phyloP scores from a whole-genome alignment of 345 rosid genomes.

The Schrenkiella parvula region DNA sequence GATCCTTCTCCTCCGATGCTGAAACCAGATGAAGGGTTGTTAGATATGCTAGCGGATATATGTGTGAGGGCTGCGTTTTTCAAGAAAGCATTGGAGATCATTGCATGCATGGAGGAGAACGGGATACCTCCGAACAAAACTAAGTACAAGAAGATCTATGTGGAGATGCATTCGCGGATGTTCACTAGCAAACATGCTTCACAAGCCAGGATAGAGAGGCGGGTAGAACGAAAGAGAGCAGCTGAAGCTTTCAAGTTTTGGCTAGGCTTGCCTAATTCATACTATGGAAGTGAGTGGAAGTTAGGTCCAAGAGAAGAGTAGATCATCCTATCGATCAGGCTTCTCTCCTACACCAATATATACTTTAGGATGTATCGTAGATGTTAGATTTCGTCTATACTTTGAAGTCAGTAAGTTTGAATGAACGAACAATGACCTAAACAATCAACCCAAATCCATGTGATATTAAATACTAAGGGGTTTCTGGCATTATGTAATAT shows the following conservation, averaged over 20 bases:
- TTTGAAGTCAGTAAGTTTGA: slow-evolving; percentile 1
- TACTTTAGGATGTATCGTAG: slow-evolving; percentile 25
- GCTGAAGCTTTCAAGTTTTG: slow-evolving; percentile 98
- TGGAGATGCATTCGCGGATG: slow-evolving; percentile 97
- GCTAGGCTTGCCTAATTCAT: slow-evolving; percentile 91
- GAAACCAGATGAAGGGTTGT: slow-evolving; percentile 70
- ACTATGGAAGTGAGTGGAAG: slow-evolving; percentile 85
- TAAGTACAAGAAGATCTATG: slow-evolving; percentile 78
- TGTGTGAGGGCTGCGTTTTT: slow-evolving; percentile 91
- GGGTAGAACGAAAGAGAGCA: slow-evolving; percentile 78
- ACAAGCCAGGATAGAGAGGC: slow-evolving; percentile 69
- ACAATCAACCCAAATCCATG: slow-evolving; percentile 19
- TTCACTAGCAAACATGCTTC: slow-evolving; percentile 96
- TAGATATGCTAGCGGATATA: slow-evolving; percentile 76
- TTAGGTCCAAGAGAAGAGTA: slow-evolving; percentile 39
- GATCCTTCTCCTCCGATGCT: slow-evolving; percentile 39
- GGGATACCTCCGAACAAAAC: slow-evolving; percentile 84
- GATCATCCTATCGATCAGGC: slow-evolving; percentile 17
- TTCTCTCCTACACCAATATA: slow-evolving; percentile 13
- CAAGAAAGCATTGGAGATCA: slow-evolving; percentile 81
- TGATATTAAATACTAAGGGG: background rate
- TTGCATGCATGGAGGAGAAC: slow-evolving; percentile 91
- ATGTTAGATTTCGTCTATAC: slow-evolving; percentile 25
- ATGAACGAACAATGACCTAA: slow-evolving; percentile 18
- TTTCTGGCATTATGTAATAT: slow-evolving; percentile 22